Evolutionary conservation across 805 yeast species (phyloP).

Genomic region (Clavispora carvajalis): DNA sequence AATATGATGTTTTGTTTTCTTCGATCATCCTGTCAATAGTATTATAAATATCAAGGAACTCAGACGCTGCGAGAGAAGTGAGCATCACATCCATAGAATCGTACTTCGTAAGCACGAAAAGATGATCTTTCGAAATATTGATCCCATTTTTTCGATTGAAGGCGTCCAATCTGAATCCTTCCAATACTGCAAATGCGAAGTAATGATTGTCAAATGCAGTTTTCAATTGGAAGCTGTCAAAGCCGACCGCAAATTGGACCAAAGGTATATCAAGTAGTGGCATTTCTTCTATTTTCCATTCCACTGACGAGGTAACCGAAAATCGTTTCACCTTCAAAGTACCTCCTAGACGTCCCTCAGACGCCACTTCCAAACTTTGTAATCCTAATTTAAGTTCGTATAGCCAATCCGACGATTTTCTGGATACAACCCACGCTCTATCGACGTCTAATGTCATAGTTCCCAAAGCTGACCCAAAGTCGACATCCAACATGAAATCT

Average conservation of each 20-base stretch:
- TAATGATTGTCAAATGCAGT: conserved; percentile 81
- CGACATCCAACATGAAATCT: conserved; percentile 52
- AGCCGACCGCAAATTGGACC: conserved; percentile 54
- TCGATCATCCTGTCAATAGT: conserved; percentile 66
- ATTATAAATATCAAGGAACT: conserved; percentile 69
- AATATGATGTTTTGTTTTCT: conserved; percentile 68
- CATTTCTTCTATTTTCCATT: conserved; percentile 54
- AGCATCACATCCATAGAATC: conserved; percentile 55
- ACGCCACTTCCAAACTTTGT: conserved; percentile 43
- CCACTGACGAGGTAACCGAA: conserved; percentile 57
- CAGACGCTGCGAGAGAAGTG: conserved; percentile 84
- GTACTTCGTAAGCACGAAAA: conserved; percentile 47
- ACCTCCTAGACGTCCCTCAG: conserved; percentile 83
- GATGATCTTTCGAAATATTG: conserved; percentile 50
- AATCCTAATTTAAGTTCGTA: conserved; percentile 65
- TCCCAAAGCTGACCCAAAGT: conserved; percentile 83
- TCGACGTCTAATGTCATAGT: conserved; percentile 50
- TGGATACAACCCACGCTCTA: conserved; percentile 62
- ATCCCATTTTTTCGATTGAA: conserved; percentile 61
- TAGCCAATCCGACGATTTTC: conserved; percentile 62
- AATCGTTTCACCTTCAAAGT: conserved; percentile 44
- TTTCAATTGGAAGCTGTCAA: conserved; percentile 53
- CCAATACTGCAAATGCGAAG: conserved; percentile 59
- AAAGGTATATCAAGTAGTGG: conserved; percentile 54
- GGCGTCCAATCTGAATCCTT: conserved; percentile 46